Percentiles rank a stretch among this genome's conserved stretches.
Conservation (phyloP, 306 rosid genomes). For the Rubus idaeus region DNA sequence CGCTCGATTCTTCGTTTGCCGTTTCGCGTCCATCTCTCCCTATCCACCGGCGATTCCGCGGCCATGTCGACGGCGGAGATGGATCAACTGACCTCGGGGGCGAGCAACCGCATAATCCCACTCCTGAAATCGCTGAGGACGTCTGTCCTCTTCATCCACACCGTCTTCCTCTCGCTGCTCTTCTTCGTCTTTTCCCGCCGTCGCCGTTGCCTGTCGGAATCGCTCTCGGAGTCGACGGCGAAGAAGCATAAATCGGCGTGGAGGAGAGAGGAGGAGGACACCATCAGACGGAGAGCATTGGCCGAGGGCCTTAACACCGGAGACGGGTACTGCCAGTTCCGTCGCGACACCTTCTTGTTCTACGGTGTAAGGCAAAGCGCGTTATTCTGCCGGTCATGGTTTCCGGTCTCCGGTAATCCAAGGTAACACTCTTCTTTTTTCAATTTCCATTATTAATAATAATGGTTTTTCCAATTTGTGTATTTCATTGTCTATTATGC, state of each 20-base stretch:
- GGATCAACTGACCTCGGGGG: conserved; percentile 96
- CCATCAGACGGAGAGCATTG: conserved; percentile 64
- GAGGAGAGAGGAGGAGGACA: conserved; percentile 84
- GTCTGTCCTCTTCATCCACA: conserved; percentile 55
- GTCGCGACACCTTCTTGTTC: conserved; percentile 66
- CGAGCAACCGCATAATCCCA: conserved; percentile 96
- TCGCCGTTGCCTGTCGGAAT: conserved; percentile 32
- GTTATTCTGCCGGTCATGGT: conserved; percentile 82
- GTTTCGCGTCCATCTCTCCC: background rate
- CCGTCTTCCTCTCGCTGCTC: conserved; percentile 58
- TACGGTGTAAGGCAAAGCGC: conserved; percentile 62
- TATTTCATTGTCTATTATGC: background rate
- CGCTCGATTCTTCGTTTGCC: background rate
- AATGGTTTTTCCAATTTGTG: background rate
- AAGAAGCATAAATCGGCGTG: conserved; percentile 58
- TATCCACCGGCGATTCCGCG: conserved; percentile 15
- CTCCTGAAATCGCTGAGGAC: conserved; percentile 59
- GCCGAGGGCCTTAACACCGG: conserved; percentile 60
- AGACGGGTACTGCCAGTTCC: conserved; percentile 42
- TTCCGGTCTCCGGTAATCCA: conserved; percentile 55
- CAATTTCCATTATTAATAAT: background rate
- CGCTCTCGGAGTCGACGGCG: conserved; percentile 35
- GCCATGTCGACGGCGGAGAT: conserved; percentile 60
- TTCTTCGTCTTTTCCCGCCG: conserved; percentile 61
- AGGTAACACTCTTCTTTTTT: conserved; percentile 46